Percentiles rank a stretch among this genome's conserved stretches.
phyloP scores from a whole-genome alignment of 2,329 filamentous ascomycete genomes.

The Neonectria coccinea region DNA sequence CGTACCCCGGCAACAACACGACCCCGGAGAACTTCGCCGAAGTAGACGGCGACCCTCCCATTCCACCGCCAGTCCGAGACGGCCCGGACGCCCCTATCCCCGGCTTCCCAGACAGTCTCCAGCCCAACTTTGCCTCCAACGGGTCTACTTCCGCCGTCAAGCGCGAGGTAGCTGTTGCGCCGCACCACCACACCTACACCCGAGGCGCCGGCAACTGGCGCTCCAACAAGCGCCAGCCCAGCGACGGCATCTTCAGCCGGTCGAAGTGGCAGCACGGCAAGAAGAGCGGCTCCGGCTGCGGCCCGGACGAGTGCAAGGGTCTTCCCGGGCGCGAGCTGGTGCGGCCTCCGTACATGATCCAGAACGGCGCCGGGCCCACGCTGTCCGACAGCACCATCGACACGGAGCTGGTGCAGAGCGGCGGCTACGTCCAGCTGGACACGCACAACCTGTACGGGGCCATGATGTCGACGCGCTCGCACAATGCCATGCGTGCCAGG shows the following conservation, averaged over 20 bases:
- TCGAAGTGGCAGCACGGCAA: conserved; percentile 37
- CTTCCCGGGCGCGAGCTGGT: conserved; percentile 42
- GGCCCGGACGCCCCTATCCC: conserved; percentile 40
- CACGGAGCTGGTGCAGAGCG: conserved; percentile 40
- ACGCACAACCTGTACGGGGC: conserved; percentile 82
- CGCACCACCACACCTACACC: not conserved
- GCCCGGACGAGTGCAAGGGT: conserved; percentile 38
- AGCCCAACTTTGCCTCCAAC: conserved; percentile 30
- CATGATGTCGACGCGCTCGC: conserved; percentile 77
- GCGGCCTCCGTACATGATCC: conserved; percentile 42
- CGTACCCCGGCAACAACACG: conserved; percentile 54
- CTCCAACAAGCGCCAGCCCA: conserved; percentile 27
- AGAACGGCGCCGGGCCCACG: conserved; percentile 42
- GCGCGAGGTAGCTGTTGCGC: not conserved
- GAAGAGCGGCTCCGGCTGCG: conserved; percentile 41
- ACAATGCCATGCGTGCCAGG: conserved; percentile 73
- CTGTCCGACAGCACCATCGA: conserved; percentile 40
- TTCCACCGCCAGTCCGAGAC: conserved; percentile 69
- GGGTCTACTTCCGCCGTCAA: not conserved
- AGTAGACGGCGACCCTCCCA: conserved; percentile 64
- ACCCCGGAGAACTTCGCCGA: conserved; percentile 51
- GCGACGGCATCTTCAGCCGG: conserved; percentile 29
- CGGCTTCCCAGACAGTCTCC: conserved; percentile 42
- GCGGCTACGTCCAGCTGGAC: conserved; percentile 57
- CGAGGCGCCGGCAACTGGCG: conserved; percentile 32